phyloP scores from a whole-genome alignment of 495 filamentous ascomycete species.

The Podospora pseudoanserina region DNA sequence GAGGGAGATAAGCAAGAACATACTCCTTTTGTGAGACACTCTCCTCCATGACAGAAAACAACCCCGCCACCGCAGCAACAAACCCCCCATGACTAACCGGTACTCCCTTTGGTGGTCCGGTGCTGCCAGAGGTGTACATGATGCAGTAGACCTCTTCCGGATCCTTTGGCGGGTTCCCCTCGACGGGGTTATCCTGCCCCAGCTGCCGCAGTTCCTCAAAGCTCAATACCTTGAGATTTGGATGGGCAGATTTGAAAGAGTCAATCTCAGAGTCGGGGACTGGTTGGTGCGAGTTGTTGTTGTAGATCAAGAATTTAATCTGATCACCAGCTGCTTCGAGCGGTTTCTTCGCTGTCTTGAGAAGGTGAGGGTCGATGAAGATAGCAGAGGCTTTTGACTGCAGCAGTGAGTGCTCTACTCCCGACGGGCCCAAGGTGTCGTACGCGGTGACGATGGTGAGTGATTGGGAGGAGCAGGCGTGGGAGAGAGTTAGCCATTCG shows the following conservation, averaged over 20 bases:
- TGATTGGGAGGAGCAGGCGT: conserved; percentile 77
- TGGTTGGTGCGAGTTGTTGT: conserved; percentile 38
- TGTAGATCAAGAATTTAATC: conserved; percentile 47
- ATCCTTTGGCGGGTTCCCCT: conserved; percentile 57
- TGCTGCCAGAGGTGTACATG: conserved; percentile 94
- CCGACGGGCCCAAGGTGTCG: conserved; percentile 60
- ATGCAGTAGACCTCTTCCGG: conserved; percentile 76
- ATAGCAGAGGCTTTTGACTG: conserved; percentile 60
- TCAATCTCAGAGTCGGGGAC: conserved; percentile 40
- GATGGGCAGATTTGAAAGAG: conserved; percentile 40
- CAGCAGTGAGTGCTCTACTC: conserved; percentile 57
- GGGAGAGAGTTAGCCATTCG: conserved; percentile 56
- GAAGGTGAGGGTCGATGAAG: conserved; percentile 58
- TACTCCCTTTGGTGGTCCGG: conserved; percentile 85
- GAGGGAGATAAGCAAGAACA: conserved; percentile 76
- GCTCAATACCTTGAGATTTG: conserved; percentile 39
- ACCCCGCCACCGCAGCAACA: conserved; percentile 57
- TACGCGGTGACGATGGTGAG: conserved; percentile 96
- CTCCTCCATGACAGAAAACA: conserved; percentile 41
- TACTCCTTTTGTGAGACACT: conserved; percentile 55
- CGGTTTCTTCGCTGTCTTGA: conserved; percentile 44
- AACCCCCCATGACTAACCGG: conserved; percentile 73
- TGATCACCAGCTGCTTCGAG: conserved; percentile 39
- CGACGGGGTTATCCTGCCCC: conserved; percentile 61
- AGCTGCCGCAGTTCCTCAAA: conserved; percentile 49